Base-by-base conservation (phyloP, 208 protist species). In the Plasmodiophora brassicae region DNA sequence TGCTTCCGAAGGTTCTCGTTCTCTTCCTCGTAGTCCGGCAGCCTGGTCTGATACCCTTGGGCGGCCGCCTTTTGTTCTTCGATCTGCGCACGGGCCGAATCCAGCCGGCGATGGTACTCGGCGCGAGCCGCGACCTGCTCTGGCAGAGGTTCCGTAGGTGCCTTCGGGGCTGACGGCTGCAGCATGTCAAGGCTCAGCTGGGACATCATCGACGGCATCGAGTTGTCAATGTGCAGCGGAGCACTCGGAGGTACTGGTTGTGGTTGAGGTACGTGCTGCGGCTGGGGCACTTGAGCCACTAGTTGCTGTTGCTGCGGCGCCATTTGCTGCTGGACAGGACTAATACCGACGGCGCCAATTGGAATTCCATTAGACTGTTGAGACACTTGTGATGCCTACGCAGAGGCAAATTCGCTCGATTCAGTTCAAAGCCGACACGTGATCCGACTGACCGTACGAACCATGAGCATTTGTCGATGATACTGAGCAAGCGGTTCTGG, bases 11-110 rank as follows among this genome's bases (percentile, higher is more conserved):
- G 65, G n/a, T 5, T 32, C 20, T 78, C 32, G 20, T 14, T 36
- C 41, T 78, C 65, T 38, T 78, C 65, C 41, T 78, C 65, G 65
- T 78, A 78, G n/a, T 78, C n/a, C n/a, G 65, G 65, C 14, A 5
- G 41, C 20, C 65, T 5, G 10, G 65, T 44, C n/a, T 78, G 65
- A 32, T 78, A 78, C 20, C 65, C 65, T 78, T 78, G 65, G 41
- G 41, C n/a, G n/a, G 65, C 65, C 10, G 41, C 41, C n/a, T 78
- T 78, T 38, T 78, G 65, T 32, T 78, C 65, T 5, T 78, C 65
- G n/a, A 78, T 78, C 65, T 78, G n/a, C 14, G 41, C 32, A 32
- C 32, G 5, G n/a, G n/a, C 65, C 32, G 65, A 78, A 78, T n/a
- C 65, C 5, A 32, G 32, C 14, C 20, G 5, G 10, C 65, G 5